A percentile compares a stretch with the other conserved stretches of the same genome.
Evolutionary conservation across 2,329 filamentous ascomycete genomes (phyloP).

Genomic region (Nemania bipapillata): DNA sequence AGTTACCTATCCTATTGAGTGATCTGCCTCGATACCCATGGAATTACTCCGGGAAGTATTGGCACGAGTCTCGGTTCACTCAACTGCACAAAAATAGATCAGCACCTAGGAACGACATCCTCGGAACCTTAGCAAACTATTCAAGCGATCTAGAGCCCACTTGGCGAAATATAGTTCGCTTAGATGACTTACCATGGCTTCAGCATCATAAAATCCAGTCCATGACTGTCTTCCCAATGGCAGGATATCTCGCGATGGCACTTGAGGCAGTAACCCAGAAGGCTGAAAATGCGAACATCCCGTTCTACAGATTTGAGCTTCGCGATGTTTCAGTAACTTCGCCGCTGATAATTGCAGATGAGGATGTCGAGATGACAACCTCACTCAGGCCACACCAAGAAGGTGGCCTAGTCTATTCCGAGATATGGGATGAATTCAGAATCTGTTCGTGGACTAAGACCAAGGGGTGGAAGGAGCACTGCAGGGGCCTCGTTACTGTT

Average conservation of each 20-base stretch:
- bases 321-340: slow-evolving; percentile 60
- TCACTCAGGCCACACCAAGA: slow-evolving; percentile 58
- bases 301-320: slow-evolving; percentile 59
- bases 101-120: slow-evolving; percentile 57
- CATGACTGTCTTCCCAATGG: slow-evolving; percentile 65
- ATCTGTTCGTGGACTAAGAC: slow-evolving; percentile 65
- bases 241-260: slow-evolving; percentile 64
- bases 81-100: slow-evolving; percentile 56
- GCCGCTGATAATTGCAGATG: slow-evolving; percentile 61
- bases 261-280: slow-evolving; percentile 59
- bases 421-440: slow-evolving; percentile 66
- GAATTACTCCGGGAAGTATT: slow-evolving; percentile 60
- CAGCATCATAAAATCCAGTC: slow-evolving; percentile 69
- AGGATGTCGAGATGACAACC: slow-evolving; percentile 63
- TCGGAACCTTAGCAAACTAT: slow-evolving; percentile 59
- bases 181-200: slow-evolving; percentile 66
- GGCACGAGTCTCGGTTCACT: slow-evolving; percentile 60
- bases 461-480: slow-evolving; percentile 69
- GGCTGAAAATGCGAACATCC: slow-evolving; percentile 43
- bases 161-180: slow-evolving; percentile 61
- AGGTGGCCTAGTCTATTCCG: slow-evolving; percentile 55
- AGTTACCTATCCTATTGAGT: slow-evolving; percentile 53
- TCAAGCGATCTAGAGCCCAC: slow-evolving; percentile 59
- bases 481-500: slow-evolving; percentile 62
- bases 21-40: slow-evolving; percentile 62